Evolutionary conservation across 2,329 filamentous ascomycete genomes (phyloP), one percentile per base, ranked within the genome.

Genomic region (Zasmidium citrigriseum): DNA sequence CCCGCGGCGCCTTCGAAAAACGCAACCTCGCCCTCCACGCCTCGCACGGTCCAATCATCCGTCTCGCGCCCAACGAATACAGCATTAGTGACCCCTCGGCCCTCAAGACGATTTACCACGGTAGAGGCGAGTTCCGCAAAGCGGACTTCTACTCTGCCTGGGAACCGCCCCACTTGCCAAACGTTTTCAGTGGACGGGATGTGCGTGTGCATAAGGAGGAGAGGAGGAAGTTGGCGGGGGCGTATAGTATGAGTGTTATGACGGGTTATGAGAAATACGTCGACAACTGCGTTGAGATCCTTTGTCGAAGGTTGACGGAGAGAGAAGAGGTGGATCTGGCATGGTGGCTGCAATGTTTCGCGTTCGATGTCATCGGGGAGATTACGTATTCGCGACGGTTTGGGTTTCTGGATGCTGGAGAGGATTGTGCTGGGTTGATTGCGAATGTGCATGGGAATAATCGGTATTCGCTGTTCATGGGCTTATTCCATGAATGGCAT

Each of bases 331-430:
- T 66, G 20, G 45, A 67, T 51, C 48, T 69, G 52, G 50, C 58
- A 23, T 52, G 65, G 25, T 65, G 63, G 62, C 45, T 67, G 14
- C 65, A 66, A 46, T 77, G 72, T 56, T 78, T 75, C 23, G 75
- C 75, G 0, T 76, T 77, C 50, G 76, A 78, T 54, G 74, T 77
- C 1, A 74, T 77, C 18, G 71, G 70, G 0, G 56, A 67, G 21
- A 73, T 77, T 23, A 77, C 75, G 0, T 65, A 57, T 22, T 55
- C 66, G 7, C 67, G 67, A 45, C 67, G 71, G 1, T 65, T 78
- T 16, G 75, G 75, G 0, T 77, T 75, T 22, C 62, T 78, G 1
- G 74, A 77, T 16, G 56, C 58, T 0, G 75, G 75, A 1, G 62
- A 69, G 1, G 75, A 77, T 23, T 56, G 14, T 7, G 14, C 7